Percentiles rank a stretch among this genome's conserved stretches.
Conservation (phyloP, 1,284 basidiomycete species). For the Apiotrichum domesticum region DNA sequence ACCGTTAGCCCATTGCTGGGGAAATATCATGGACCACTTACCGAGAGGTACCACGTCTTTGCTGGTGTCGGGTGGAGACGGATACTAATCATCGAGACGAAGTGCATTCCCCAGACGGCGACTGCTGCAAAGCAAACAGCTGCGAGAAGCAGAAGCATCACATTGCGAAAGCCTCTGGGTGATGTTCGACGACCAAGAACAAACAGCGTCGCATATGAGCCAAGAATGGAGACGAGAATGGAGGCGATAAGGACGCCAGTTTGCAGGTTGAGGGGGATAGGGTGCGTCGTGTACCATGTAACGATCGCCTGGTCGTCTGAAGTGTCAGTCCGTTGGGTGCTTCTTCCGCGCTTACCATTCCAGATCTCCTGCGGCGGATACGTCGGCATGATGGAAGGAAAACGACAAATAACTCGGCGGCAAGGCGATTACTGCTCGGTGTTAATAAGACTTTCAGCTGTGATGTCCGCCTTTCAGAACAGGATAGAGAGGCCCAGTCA, state of each 20-base stretch:
- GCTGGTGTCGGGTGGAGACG: slow-evolving; percentile 27
- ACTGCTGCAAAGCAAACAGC: slow-evolving; percentile 84
- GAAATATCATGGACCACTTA: slow-evolving; percentile 15
- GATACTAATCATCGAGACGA: slow-evolving; percentile 50
- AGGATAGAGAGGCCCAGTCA: too few species aligned
- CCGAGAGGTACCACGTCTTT: slow-evolving; percentile 44
- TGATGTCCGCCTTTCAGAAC: too few species aligned
- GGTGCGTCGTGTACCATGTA: slow-evolving; percentile 39
- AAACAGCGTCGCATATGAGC: slow-evolving; percentile 50
- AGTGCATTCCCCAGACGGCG: slow-evolving; percentile 56
- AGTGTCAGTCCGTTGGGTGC: background rate
- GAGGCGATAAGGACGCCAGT: slow-evolving; percentile 50
- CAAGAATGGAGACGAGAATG: slow-evolving; percentile 50
- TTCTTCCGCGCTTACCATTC: slow-evolving; percentile 22
- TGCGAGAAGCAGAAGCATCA: slow-evolving; percentile 50
- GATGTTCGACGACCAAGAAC: slow-evolving; percentile 49
- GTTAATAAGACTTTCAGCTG: too few species aligned
- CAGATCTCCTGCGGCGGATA: slow-evolving; percentile 27
- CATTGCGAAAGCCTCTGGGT: slow-evolving; percentile 46
- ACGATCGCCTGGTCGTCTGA: slow-evolving; percentile 38
- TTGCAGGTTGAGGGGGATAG: slow-evolving; percentile 46
- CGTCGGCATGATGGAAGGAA: slow-evolving; percentile 10
- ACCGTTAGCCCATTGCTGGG: background rate
- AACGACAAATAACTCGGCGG: too few species aligned
- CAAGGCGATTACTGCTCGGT: too few species aligned